Percentiles rank a stretch among this genome's conserved stretches.
Conservation (phyloP, 2,329 filamentous ascomycete genomes). For the Phaeosphaeria sp. region DNA sequence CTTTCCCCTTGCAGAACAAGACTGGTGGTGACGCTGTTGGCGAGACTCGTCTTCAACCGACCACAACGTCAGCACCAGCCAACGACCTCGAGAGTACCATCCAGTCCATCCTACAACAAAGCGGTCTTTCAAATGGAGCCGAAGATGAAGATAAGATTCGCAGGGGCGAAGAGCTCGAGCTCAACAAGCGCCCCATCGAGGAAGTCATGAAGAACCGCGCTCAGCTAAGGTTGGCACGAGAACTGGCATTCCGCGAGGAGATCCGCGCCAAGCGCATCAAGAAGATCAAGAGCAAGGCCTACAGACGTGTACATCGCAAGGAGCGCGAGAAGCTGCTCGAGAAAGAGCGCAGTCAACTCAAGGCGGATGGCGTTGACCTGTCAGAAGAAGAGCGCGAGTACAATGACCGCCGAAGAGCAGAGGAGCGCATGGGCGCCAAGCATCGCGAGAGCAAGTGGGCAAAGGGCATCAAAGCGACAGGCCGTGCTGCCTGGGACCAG, state of each 20-base stretch:
- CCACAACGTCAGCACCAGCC: conserved; percentile 65
- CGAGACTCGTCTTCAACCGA: conserved; percentile 69
- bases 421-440: conserved; percentile 83
- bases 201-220: conserved; percentile 76
- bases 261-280: conserved; percentile 90
- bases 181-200: conserved; percentile 74
- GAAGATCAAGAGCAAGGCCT: conserved; percentile 98
- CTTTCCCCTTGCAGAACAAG: conserved; percentile 83
- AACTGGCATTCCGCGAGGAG: conserved; percentile 87
- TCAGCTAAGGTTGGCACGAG: conserved; percentile 79
- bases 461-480: conserved; percentile 79
- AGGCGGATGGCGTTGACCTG: conserved; percentile 65
- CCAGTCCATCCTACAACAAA: conserved; percentile 87
- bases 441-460: conserved; percentile 93
- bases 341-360: conserved; percentile 64
- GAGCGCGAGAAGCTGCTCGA: conserved; percentile 68
- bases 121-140: conserved; percentile 73
- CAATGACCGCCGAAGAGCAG: conserved; percentile 76
- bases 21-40: conserved; percentile 66
- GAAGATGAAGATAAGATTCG: conserved; percentile 69
- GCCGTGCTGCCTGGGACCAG: conserved; percentile 86
- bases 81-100: conserved; percentile 88
- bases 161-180: conserved; percentile 72
- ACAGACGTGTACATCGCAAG: conserved; percentile 88
- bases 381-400: conserved; percentile 70